A percentile compares a stretch with the other conserved stretches of the same genome.
Conservation (phyloP, 768 basidiomycete species). For the Neoboletus subvelutipes region DNA sequence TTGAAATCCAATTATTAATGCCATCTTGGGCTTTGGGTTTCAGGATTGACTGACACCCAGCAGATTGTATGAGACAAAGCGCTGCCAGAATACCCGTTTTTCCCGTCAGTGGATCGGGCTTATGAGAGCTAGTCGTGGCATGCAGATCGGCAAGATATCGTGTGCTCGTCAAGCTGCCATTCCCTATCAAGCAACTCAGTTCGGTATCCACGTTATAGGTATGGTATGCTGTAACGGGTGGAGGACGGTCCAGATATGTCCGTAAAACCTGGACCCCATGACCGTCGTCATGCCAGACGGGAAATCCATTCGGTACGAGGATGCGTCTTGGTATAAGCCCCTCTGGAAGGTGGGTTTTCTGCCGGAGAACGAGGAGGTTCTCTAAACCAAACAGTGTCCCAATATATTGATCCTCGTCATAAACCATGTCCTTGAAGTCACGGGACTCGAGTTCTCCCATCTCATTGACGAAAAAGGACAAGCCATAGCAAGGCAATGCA, state of each 20-base stretch:
- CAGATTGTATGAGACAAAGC: slow-evolving; percentile 26
- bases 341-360: neutral
- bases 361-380: slow-evolving; percentile 30
- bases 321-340: neutral
- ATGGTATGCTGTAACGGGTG: neutral
- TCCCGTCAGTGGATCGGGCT: slow-evolving; percentile 42
- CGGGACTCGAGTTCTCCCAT: slow-evolving; percentile 33
- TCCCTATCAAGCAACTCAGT: slow-evolving; percentile 19
- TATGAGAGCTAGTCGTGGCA: slow-evolving; percentile 37
- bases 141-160: slow-evolving; percentile 43
- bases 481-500: slow-evolving; percentile 35
- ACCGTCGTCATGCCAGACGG: neutral
- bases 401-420: slow-evolving; percentile 37
- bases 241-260: too few relatives aligned
- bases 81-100: slow-evolving; percentile 44
- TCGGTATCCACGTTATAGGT: neutral
- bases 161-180: slow-evolving; percentile 18
- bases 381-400: slow-evolving; percentile 43
- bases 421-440: slow-evolving; percentile 38
- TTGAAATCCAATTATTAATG: too few relatives aligned
- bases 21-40: slow-evolving; percentile 12
- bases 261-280: neutral
- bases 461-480: slow-evolving; percentile 38
- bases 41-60: slow-evolving; percentile 37
- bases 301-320: neutral